These are phyloP conservation scores for Colletotrichum gloeosporioides DNA, from an alignment of 2,329 filamentous ascomycete species.

Conservation along the genomic window DNA sequence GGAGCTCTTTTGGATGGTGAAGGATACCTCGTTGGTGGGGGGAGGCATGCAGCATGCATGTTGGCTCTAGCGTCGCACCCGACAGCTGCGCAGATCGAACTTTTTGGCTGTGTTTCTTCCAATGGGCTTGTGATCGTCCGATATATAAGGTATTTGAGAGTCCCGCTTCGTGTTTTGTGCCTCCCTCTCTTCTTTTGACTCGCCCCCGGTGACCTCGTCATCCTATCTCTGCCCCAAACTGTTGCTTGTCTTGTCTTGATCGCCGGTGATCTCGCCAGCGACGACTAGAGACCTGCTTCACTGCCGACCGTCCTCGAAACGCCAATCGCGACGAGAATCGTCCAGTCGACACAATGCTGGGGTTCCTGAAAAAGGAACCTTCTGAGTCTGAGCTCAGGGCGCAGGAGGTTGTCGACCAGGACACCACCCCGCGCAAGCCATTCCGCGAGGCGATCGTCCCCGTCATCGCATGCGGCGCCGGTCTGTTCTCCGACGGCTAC, in stretches of 20 bases:
- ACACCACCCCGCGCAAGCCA: background rate
- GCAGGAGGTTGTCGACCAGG: background rate
- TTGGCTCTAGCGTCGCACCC: background rate
- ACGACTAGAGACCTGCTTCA: background rate
- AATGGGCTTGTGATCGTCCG: slow-evolving; percentile 6
- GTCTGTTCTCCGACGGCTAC: slow-evolving; percentile 91
- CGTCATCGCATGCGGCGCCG: slow-evolving; percentile 86
- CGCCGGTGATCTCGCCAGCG: background rate
- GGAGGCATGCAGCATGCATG: background rate
- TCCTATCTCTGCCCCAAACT: background rate
- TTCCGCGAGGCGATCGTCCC: slow-evolving; percentile 50
- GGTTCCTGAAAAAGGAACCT: background rate
- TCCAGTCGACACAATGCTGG: background rate
- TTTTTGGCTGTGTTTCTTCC: background rate
- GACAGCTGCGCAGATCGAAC: background rate
- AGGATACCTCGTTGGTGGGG: background rate
- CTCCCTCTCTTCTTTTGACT: background rate
- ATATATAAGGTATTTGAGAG: background rate
- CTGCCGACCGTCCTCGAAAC: background rate
- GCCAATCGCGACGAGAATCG: background rate
- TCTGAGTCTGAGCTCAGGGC: background rate
- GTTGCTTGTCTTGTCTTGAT: background rate
- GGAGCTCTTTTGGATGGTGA: background rate
- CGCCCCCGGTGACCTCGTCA: background rate
- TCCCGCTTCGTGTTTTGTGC: background rate